Evolutionary conservation across 2,329 filamentous ascomycete genomes (phyloP).

Genomic region (Aspergillus sp.): DNA sequence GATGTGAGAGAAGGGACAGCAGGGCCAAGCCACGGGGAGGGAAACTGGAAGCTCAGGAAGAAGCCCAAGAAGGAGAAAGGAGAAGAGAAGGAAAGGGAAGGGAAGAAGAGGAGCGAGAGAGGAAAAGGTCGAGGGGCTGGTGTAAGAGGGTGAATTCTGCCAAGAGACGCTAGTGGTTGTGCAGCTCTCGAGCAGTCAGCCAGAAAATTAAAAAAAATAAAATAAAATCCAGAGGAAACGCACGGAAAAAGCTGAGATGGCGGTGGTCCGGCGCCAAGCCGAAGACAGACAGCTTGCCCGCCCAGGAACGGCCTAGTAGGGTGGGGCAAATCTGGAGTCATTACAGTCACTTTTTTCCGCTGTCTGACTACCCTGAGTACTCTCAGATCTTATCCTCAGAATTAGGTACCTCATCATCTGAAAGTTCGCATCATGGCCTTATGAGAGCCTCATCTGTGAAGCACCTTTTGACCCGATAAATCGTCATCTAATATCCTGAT

Average conservation of each 20-base stretch:
- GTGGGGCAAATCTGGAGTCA: slow-evolving; percentile 25
- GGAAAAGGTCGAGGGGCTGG: slow-evolving; percentile 30
- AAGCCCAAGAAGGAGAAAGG: slow-evolving; percentile 10
- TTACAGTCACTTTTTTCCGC: slow-evolving; percentile 29
- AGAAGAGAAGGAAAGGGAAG: slow-evolving; percentile 11
- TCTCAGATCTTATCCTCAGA: no score
- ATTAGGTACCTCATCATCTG: no score
- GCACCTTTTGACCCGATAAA: no score
- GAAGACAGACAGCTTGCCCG: slow-evolving; percentile 20
- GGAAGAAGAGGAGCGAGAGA: slow-evolving; percentile 10
- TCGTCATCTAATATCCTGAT: no score
- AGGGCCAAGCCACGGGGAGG: slow-evolving; percentile 2
- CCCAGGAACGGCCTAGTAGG: slow-evolving; percentile 27
- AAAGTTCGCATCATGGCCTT: no score
- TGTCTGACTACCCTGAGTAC: no score
- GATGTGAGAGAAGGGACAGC: slow-evolving; percentile 10
- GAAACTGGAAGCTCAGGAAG: slow-evolving; percentile 5
- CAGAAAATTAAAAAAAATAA: slow-evolving; percentile 6
- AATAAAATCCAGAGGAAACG: slow-evolving; percentile 12
- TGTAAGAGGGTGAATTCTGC: slow-evolving; percentile 28
- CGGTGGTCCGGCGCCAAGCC: slow-evolving; percentile 24
- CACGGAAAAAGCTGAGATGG: slow-evolving; percentile 23
- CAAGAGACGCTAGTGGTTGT: slow-evolving; percentile 36
- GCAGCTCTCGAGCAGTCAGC: slow-evolving; percentile 29
- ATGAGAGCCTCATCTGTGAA: no score